Conservation (phyloP, 1,139 yeast genomes). For the Taphrina communis region DNA sequence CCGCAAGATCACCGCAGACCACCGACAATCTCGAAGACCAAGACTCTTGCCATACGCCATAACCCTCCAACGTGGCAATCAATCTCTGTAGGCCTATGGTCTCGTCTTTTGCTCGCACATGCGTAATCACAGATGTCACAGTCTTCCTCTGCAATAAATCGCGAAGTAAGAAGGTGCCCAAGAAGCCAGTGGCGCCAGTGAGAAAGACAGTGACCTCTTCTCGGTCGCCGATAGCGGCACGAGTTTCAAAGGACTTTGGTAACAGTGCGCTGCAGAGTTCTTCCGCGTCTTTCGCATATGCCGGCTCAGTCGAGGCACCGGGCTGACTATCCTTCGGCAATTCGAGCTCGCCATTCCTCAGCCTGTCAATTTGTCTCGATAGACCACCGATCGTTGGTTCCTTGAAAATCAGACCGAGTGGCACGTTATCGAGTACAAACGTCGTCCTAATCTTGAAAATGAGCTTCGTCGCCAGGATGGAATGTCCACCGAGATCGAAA, state of each 20-base stretch:
- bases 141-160: constrained; percentile 68
- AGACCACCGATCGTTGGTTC: constrained; percentile 82
- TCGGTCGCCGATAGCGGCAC: constrained; percentile 52
- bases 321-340: constrained; percentile 33
- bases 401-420: constrained; percentile 86
- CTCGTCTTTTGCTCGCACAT: constrained; percentile 81
- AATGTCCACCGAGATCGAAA: constrained; percentile 97
- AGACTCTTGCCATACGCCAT: constrained; percentile 79
- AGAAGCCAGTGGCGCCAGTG: constrained; percentile 96
- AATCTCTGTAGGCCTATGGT: constrained; percentile 77
- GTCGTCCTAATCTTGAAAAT: constrained; percentile 85
- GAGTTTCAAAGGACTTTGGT: constrained; percentile 48
- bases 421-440: constrained; percentile 72
- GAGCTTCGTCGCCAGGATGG: constrained; percentile 95
- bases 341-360: constrained; percentile 57
- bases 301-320: constrained; percentile 48
- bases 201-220: constrained; percentile 68
- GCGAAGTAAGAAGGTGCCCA: constrained; percentile 84
- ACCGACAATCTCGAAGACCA: constrained; percentile 68
- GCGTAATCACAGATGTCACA: constrained; percentile 72
- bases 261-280: constrained; percentile 60
- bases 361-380: constrained; percentile 71
- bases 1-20: constrained; percentile 81
- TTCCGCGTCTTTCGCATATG: constrained; percentile 76
- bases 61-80: constrained; percentile 75